A percentile compares a stretch with the other conserved stretches of the same genome.
phyloP scores from a whole-genome alignment of 1,284 basidiomycete species.

The Leccinum subspadiceum region DNA sequence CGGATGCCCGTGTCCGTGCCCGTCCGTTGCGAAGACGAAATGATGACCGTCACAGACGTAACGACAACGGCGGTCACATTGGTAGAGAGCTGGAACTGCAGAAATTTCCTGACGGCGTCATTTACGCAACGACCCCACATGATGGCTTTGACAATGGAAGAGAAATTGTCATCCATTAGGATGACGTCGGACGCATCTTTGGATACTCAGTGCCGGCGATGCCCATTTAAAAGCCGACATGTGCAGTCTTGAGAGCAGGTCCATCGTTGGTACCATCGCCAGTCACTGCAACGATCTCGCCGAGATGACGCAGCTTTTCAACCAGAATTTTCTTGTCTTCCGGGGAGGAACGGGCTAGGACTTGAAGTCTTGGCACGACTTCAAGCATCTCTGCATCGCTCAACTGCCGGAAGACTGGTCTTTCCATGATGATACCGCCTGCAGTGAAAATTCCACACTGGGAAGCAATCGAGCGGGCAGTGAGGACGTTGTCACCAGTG shows the following conservation, averaged over 20 bases:
- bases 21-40: constrained; percentile 42
- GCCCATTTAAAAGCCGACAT: constrained; percentile 98
- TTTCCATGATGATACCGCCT: constrained; percentile 96
- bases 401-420: constrained; percentile 73
- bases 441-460: constrained; percentile 94
- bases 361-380: constrained; percentile 69
- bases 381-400: constrained; percentile 55
- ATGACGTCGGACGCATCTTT: constrained; percentile 99
- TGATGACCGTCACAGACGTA: constrained; percentile 89
- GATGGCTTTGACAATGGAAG: constrained; percentile 94
- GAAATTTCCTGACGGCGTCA: constrained; percentile 95
- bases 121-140: constrained; percentile 99
- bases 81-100: constrained; percentile 97
- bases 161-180: constrained; percentile 97
- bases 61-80: constrained; percentile 96
- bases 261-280: constrained; percentile 99
- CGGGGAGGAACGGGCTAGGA: constrained; percentile 93
- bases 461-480: constrained; percentile 88
- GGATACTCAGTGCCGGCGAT: constrained; percentile 98
- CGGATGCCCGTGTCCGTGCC: no score
- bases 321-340: constrained; percentile 96
- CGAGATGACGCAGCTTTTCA: constrained; percentile 82
- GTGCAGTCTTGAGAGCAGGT: constrained; percentile 91
- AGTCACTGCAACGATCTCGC: constrained; percentile 95
- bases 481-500: constrained; percentile 96